Evolutionary conservation across 495 filamentous ascomycete genomes (phyloP).

Genomic region (Lichenothelia convexa): DNA sequence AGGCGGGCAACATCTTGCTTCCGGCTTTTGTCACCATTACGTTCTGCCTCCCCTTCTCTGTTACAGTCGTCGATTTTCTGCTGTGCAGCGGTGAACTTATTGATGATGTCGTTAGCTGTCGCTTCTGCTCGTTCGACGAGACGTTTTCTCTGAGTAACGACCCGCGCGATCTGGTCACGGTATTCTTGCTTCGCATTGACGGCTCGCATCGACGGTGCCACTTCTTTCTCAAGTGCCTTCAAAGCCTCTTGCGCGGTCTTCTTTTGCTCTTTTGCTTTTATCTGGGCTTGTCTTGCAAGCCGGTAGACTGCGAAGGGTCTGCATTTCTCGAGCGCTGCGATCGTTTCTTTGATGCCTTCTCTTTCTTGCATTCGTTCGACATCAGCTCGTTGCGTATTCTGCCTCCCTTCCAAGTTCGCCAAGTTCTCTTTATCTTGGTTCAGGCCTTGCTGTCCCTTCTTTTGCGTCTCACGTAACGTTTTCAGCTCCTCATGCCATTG

Average conservation of each 20-base stretch:
- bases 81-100: conserved; percentile 33
- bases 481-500: conserved; percentile 63
- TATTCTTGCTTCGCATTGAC: conserved; percentile 15
- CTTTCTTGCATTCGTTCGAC: conserved; percentile 69
- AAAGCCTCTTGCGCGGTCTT: conserved; percentile 14
- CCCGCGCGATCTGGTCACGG: conserved; percentile 25
- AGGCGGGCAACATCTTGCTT: conserved; percentile 30
- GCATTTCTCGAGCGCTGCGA: conserved; percentile 46
- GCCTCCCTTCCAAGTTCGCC: conserved; percentile 46
- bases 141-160: conserved; percentile 33
- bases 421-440: conserved; percentile 42
- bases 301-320: conserved; percentile 49
- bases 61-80: conserved; percentile 36
- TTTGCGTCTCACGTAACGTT: conserved; percentile 47
- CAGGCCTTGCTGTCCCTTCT: conserved; percentile 38
- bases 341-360: conserved; percentile 41
- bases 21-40: conserved; percentile 27
- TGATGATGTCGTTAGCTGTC: conserved; percentile 30
- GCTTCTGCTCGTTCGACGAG: conserved; percentile 31
- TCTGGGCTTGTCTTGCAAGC: conserved; percentile 15
- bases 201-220: conserved; percentile 41
- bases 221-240: conserved; percentile 32
- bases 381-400: conserved; percentile 61
- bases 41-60: conserved; percentile 38
- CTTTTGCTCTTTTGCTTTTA: conserved; percentile 29